Conservation (phyloP, 768 basidiomycete genomes). For the Russula emetica region DNA sequence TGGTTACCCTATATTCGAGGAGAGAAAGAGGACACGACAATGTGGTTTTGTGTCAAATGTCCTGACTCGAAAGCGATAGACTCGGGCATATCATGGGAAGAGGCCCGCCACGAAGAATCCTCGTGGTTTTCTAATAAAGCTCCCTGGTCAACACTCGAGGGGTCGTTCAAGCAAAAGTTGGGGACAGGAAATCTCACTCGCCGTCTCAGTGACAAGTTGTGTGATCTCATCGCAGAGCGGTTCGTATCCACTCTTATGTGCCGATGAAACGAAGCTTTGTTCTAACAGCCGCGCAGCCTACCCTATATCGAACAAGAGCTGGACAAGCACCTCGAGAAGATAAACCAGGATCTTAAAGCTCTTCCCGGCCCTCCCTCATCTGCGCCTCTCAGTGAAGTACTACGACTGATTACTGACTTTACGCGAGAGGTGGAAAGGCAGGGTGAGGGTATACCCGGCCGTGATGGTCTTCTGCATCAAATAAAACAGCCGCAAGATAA, state of each 20-base stretch:
- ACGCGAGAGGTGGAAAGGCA: conserved; percentile 29
- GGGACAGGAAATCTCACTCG: conserved; percentile 55
- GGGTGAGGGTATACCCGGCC: conserved; percentile 2
- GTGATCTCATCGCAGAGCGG: conserved; percentile 60
- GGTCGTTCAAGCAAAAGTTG: conserved; percentile 47
- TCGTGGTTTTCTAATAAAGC: conserved; percentile 49
- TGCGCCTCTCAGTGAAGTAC: conserved; percentile 54
- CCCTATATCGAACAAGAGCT: conserved; percentile 61
- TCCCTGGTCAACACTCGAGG: conserved; percentile 55
- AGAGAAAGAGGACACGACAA: conserved; percentile 46
- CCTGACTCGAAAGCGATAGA: conserved; percentile 47
- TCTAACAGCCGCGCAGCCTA: conserved; percentile 40
- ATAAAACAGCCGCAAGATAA: conserved; percentile 6
- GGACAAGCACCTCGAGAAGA: conserved; percentile 40
- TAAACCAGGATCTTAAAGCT: conserved; percentile 34
- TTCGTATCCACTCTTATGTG: conserved; percentile 31
- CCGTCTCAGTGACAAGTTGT: conserved; percentile 55
- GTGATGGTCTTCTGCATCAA: conserved; percentile 1
- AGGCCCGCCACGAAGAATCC: conserved; percentile 55
- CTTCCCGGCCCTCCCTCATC: conserved; percentile 51
- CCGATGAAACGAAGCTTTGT: neutral
- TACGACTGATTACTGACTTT: conserved; percentile 47
- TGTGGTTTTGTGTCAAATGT: conserved; percentile 50
- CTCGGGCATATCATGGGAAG: conserved; percentile 51
- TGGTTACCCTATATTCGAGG: conserved; percentile 59